Evolutionary conservation across 805 yeast species (phyloP).

Genomic region (Crinitomyces ghanaensis): DNA sequence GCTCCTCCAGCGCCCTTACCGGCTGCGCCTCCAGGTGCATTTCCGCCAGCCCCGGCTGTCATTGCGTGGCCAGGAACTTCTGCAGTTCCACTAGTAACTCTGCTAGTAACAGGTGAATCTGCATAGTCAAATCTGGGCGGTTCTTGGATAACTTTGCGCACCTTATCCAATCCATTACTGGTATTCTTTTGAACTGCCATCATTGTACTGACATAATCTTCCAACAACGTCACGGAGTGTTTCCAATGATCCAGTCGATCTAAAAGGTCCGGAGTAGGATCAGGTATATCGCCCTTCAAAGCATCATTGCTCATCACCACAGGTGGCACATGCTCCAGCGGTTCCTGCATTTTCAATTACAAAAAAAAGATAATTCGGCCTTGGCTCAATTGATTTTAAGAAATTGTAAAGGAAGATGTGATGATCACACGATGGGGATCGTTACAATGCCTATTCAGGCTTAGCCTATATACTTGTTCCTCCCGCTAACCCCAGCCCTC

Average conservation of each 20-base stretch:
- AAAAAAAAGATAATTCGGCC: no score
- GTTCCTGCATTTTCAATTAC: no score
- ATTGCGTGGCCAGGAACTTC: conserved; percentile 1
- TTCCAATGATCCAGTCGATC: conserved; percentile 31
- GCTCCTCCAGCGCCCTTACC: conserved; percentile 8
- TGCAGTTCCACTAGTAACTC: conserved; percentile 1
- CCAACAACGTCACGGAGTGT: conserved; percentile 21
- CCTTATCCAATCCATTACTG: conserved; percentile 25
- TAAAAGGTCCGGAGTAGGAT: conserved; percentile 28
- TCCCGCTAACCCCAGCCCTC: no score
- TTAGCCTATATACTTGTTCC: no score
- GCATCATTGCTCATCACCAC: no score
- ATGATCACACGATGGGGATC: no score
- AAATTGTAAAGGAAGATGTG: no score
- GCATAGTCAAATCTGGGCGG: conserved; percentile 26
- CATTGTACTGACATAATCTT: conserved; percentile 23
- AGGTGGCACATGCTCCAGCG: no score
- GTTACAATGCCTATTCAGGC: no score
- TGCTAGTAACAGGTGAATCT: conserved; percentile 4
- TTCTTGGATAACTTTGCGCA: conserved; percentile 23
- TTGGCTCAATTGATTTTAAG: no score
- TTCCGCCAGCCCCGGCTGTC: not conserved
- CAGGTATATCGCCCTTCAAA: conserved; percentile 14
- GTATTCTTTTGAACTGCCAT: conserved; percentile 20
- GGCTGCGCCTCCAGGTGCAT: no score